These are phyloP conservation scores for Pyrus pyrifolia DNA, from an alignment of 306 rosid genomes.

Conservation along the genomic window DNA sequence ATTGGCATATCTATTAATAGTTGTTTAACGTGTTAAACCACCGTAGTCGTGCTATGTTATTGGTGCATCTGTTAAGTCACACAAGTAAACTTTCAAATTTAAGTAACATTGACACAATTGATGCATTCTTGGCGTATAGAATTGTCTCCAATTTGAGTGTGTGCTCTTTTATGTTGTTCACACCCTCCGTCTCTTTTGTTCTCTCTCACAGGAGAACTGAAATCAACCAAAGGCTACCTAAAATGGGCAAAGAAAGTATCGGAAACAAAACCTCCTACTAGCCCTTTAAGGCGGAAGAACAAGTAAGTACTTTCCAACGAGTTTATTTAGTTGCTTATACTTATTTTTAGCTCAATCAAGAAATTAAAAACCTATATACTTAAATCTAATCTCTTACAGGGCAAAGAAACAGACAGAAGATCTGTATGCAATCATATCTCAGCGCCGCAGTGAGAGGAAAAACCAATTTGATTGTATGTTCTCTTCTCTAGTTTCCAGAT, in stretches of 20 bases:
- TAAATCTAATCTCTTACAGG: constrained; percentile 34
- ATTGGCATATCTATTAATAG: neutral
- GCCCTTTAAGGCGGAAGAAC: constrained; percentile 51
- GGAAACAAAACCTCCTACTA: constrained; percentile 79
- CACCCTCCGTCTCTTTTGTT: neutral
- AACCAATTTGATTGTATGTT: constrained; percentile 64
- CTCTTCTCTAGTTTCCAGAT: constrained; percentile 69
- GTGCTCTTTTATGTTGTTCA: neutral
- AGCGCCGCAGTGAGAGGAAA: constrained; percentile 59
- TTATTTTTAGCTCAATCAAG: neutral
- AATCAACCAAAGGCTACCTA: constrained; percentile 59
- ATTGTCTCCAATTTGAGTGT: neutral
- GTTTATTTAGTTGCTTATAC: neutral
- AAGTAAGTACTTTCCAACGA: constrained; percentile 37
- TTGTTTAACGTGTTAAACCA: neutral
- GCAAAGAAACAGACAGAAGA: constrained; percentile 49
- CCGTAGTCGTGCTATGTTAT: neutral
- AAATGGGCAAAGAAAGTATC: constrained; percentile 76
- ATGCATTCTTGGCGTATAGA: neutral
- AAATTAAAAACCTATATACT: neutral
- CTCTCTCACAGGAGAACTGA: constrained; percentile 46
- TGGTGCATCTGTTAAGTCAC: no score
- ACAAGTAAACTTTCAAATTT: neutral
- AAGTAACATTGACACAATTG: neutral
- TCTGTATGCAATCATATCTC: constrained; percentile 56